Base-by-base conservation (phyloP, 345 rosid genomes). In the Ailanthus altissimus region DNA sequence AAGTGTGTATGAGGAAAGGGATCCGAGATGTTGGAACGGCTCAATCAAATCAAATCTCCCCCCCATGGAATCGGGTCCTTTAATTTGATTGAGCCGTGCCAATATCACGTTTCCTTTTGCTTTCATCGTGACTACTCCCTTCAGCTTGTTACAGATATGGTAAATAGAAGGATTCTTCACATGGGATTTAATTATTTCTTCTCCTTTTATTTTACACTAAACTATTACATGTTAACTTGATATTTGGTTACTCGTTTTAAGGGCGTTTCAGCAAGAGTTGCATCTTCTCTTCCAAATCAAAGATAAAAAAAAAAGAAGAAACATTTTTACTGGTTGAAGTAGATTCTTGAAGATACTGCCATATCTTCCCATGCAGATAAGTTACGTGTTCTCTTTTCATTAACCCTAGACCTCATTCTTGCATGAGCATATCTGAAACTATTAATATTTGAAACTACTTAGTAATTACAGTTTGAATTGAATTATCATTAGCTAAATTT, bases 21-120 rank as follows among this genome's bases (percentile, higher is more conserved):
- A 32, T 32, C 38, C 38, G 38, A 56, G 90, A 85, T 89, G 84
- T 85, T 89, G 92, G 92, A 36, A 86, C 79, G 89, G 90, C 85
- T 89, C 90, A 89, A 89, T 89, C 92, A 85, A 76, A 77, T 85
- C 57, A 84, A 85, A 85, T 85, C 77, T 84, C 90, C 38, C 38
- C 38, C 38, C 82, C 81, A 43, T 78, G 25, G 25, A 26, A 45
- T 73, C 80, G 88, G 88, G 85, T 84, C 85, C 60, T 89, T 86
- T 89, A 76, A 83, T 88, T 86, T 87, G 94, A 90, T 90, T 90
- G 91, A 90, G 90, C 93, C 93, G 91, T 80, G 93, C 93, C 89
- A 90, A 88, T 90, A 88, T 90, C 93, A 21, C 70, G 49, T 70
- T 62, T 60, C 21, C 54, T 54, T 62, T 50, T 2, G 59, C 26